These are phyloP conservation scores for Bauhinia variegata DNA, from an alignment of 306 rosid genomes.

Conservation along the genomic window DNA sequence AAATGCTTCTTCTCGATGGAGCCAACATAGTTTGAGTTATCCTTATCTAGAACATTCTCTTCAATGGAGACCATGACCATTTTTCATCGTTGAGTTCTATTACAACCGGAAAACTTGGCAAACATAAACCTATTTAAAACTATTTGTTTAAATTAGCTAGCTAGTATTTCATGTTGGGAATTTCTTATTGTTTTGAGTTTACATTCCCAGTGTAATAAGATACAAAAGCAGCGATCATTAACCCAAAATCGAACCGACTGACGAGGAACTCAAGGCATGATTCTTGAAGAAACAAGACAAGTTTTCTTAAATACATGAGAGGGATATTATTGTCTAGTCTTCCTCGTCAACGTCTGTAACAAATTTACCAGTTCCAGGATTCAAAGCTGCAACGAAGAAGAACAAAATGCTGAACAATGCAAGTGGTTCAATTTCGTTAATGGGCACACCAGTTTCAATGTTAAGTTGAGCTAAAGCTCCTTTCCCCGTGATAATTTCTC, in stretches of 20 bases:
- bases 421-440: constrained; percentile 86
- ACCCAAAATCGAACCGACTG: background rate
- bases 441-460: constrained; percentile 94
- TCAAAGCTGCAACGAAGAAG: constrained; percentile 96
- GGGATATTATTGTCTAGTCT: constrained; percentile 36
- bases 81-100: background rate
- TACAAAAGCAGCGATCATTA: background rate
- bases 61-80: background rate
- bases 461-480: constrained; percentile 96
- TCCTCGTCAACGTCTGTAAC: constrained; percentile 74
- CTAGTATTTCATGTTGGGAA: no score
- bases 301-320: constrained; percentile 28
- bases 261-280: constrained; percentile 22
- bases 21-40: no score
- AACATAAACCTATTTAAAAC: background rate
- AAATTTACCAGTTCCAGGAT: constrained; percentile 93
- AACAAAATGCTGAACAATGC: constrained; percentile 81
- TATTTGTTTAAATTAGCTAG: no score
- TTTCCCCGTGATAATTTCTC: constrained; percentile 91
- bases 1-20: no score
- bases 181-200: no score
- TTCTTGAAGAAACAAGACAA: constrained; percentile 26
- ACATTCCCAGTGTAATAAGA: background rate
- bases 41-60: no score
- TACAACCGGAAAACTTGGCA: background rate